Conservation (phyloP, 1,284 basidiomycete genomes). For the Puccinia hordei region DNA sequence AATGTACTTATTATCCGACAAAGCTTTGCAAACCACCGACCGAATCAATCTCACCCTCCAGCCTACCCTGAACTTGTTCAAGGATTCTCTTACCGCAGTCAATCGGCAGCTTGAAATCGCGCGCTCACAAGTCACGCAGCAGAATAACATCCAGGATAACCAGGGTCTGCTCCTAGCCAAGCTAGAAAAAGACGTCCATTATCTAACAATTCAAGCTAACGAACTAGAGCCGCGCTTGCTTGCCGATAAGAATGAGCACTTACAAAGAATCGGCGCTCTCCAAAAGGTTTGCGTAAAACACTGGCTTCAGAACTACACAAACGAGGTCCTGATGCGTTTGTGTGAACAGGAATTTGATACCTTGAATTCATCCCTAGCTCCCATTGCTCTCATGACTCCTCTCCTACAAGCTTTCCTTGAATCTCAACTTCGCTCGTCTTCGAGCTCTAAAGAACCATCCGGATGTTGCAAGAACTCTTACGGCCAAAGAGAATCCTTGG, state of each 20-base stretch:
- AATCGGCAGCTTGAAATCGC: constrained; percentile 20
- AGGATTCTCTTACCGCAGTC: constrained; percentile 2
- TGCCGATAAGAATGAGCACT: neutral
- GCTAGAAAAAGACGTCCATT: constrained; percentile 18
- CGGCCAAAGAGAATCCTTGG: neutral
- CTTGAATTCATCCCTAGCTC: constrained; percentile 14
- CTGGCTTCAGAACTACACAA: neutral
- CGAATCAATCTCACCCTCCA: constrained; percentile 19
- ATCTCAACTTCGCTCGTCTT: constrained; percentile 16
- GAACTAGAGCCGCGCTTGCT: neutral
- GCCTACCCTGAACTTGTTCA: neutral
- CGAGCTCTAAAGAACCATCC: neutral
- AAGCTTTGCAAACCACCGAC: constrained; percentile 27
- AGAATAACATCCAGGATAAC: constrained; percentile 3
- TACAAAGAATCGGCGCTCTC: neutral
- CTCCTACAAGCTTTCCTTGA: constrained; percentile 21
- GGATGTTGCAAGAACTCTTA: neutral
- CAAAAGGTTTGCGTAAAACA: neutral
- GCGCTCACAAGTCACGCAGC: neutral
- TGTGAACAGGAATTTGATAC: constrained; percentile 2
- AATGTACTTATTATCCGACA: neutral
- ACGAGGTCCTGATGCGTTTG: too few species aligned
- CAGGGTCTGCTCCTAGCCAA: constrained; percentile 15
- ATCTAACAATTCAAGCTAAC: neutral
- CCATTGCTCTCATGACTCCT: constrained; percentile 15